Percentiles rank a stretch among this genome's conserved stretches.
Conservation (phyloP, 2,329 filamentous ascomycete genomes). For the Hawksworthiomyces lignivorus region DNA sequence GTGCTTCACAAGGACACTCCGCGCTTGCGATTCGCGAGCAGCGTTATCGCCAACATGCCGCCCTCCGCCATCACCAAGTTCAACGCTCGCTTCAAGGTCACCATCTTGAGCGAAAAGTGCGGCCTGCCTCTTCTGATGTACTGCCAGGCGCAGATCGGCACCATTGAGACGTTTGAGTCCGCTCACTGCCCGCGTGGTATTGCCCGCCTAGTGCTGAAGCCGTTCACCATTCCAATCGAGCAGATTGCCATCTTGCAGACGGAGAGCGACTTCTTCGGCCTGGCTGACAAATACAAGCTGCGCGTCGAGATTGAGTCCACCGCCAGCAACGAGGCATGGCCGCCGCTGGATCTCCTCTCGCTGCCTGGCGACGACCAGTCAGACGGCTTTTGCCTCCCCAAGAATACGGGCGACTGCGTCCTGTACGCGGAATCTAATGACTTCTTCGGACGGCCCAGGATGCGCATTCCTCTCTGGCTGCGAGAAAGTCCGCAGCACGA, state of each 20-base stretch:
- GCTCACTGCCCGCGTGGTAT: constrained; percentile 37
- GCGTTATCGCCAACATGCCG: constrained; percentile 27
- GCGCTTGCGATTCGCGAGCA: constrained; percentile 26
- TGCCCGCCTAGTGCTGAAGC: constrained; percentile 40
- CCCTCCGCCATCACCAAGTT: constrained; percentile 27
- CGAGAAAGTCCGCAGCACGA: constrained; percentile 26
- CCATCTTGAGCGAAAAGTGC: constrained; percentile 28
- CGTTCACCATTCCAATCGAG: constrained; percentile 45
- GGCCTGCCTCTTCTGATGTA: constrained; percentile 37
- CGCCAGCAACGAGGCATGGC: constrained; percentile 42
- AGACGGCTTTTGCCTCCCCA: constrained; percentile 6
- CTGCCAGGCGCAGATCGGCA: constrained; percentile 47
- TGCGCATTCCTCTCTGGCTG: constrained; percentile 24
- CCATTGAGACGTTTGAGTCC: constrained; percentile 42
- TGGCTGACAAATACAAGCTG: constrained; percentile 43
- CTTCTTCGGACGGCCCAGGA: constrained; percentile 31
- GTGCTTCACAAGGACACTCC: constrained; percentile 42
- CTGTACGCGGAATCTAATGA: constrained; percentile 34
- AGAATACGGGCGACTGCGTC: constrained; percentile 16
- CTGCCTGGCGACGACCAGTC: background rate
- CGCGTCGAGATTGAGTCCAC: constrained; percentile 45
- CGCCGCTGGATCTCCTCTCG: constrained; percentile 36
- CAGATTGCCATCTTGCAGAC: constrained; percentile 42
- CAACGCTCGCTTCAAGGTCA: constrained; percentile 36
- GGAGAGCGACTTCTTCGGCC: constrained; percentile 38